phyloP scores from a whole-genome alignment of 2,329 filamentous ascomycete genomes.

The Sclerotinia sclerotiorum region DNA sequence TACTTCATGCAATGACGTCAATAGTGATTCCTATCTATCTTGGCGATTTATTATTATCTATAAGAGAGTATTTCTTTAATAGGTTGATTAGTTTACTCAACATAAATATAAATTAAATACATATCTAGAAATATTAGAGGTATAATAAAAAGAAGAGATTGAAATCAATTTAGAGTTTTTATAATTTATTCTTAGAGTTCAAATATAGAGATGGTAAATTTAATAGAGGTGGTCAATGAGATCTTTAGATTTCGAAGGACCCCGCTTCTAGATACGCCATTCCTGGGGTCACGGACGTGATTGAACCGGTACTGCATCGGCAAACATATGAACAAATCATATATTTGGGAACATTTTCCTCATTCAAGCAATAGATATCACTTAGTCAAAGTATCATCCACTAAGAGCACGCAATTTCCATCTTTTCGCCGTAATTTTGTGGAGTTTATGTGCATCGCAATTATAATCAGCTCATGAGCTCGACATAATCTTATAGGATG shows the following conservation, averaged over 20 bases:
- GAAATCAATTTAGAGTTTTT: no score
- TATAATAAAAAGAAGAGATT: no score
- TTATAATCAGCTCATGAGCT: neutral
- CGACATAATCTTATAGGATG: neutral
- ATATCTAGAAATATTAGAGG: no score
- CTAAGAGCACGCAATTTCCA: neutral
- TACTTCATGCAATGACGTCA: no score
- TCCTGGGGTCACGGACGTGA: neutral
- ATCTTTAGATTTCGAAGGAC: neutral
- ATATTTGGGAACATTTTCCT: neutral
- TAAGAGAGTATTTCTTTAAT: no score
- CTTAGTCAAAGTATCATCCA: neutral
- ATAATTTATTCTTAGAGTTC: no score
- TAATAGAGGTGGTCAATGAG: no score
- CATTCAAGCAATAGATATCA: neutral
- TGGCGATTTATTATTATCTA: no score
- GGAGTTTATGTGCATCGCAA: neutral
- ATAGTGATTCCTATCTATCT: no score
- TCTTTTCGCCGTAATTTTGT: neutral
- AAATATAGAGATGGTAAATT: no score
- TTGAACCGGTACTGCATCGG: neutral
- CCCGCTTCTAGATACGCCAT: neutral
- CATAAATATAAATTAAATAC: no score
- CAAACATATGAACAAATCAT: neutral
- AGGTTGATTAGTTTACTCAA: no score